These are phyloP conservation scores for Populus ilicifolia DNA, from an alignment of 345 rosid species.

Conservation along the genomic window DNA sequence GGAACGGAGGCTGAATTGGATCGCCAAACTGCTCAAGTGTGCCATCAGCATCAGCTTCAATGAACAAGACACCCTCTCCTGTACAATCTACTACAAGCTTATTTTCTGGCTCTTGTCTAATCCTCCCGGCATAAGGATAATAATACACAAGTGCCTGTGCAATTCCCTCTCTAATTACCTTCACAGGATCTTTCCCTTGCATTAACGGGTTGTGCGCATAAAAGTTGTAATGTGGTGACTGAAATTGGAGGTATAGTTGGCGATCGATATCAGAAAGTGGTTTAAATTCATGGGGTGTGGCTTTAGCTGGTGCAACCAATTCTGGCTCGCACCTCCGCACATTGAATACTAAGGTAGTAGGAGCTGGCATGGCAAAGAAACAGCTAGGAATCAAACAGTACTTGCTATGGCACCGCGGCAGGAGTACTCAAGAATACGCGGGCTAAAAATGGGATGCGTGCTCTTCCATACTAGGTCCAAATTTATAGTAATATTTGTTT, in stretches of 20 bases:
- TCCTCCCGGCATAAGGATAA: too few species aligned
- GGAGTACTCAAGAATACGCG: too few species aligned
- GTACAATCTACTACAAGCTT: too few species aligned
- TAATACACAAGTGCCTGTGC: conserved; percentile 13
- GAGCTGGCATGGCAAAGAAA: too few species aligned
- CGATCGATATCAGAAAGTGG: conserved; percentile 21
- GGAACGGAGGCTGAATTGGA: conserved; percentile 19
- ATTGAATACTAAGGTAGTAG: conserved; percentile 4
- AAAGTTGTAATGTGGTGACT: conserved; percentile 10
- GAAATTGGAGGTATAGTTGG: conserved; percentile 17
- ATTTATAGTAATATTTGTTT: too few species aligned
- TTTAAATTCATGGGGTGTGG: conserved; percentile 23
- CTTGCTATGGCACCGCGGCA: too few species aligned
- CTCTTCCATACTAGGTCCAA: too few species aligned
- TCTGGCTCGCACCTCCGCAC: conserved; percentile 17
- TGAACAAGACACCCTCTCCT: conserved; percentile 9
- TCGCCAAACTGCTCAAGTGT: conserved; percentile 10
- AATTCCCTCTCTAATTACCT: conserved; percentile 12
- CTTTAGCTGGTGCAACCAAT: conserved; percentile 15
- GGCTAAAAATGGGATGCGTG: too few species aligned
- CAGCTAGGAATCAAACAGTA: too few species aligned
- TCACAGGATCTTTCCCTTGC: conserved; percentile 17
- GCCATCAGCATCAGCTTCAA: conserved; percentile 21
- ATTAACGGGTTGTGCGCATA: conserved; percentile 7
- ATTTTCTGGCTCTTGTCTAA: too few species aligned